Conservation (phyloP, 306 rosid genomes). For the Rubus idaeus region DNA sequence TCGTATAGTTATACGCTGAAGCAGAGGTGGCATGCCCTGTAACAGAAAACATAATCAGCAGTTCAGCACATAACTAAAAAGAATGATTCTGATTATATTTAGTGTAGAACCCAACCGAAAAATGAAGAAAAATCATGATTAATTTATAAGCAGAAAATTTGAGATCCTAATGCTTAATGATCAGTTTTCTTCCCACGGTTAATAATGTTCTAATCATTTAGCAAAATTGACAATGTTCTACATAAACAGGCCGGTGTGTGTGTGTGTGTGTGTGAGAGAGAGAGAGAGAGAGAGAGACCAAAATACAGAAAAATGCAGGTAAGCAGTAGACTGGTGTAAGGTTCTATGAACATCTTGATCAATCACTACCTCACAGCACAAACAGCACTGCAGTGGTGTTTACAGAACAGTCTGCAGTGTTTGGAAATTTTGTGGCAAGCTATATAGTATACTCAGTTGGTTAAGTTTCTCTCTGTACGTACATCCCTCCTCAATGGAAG, state of each 20-base stretch:
- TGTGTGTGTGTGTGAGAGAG: background rate
- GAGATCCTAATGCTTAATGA: background rate
- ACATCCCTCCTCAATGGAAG: background rate
- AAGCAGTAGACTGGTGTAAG: slow-evolving; percentile 28
- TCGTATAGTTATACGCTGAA: slow-evolving; percentile 54
- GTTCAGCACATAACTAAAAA: background rate
- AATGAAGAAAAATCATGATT: too few species aligned
- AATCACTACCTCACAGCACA: slow-evolving; percentile 29
- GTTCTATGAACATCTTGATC: slow-evolving; percentile 36
- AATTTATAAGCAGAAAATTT: background rate
- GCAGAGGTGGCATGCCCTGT: slow-evolving; percentile 53
- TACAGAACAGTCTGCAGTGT: background rate
- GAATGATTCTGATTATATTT: too few species aligned
- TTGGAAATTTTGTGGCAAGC: background rate
- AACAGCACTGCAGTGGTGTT: background rate
- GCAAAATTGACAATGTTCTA: background rate
- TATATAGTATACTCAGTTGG: background rate
- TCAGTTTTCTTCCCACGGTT: background rate
- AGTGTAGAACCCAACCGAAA: too few species aligned
- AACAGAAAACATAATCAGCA: background rate
- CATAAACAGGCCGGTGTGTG: background rate
- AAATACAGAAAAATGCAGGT: slow-evolving; percentile 39
- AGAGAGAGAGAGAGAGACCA: slow-evolving; percentile 44
- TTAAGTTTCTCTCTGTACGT: background rate
- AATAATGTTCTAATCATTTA: background rate